Percentiles rank a stretch among this genome's conserved stretches.
phyloP scores from a whole-genome alignment of 139 green algal species.

The Ettlia oleoabundans region DNA sequence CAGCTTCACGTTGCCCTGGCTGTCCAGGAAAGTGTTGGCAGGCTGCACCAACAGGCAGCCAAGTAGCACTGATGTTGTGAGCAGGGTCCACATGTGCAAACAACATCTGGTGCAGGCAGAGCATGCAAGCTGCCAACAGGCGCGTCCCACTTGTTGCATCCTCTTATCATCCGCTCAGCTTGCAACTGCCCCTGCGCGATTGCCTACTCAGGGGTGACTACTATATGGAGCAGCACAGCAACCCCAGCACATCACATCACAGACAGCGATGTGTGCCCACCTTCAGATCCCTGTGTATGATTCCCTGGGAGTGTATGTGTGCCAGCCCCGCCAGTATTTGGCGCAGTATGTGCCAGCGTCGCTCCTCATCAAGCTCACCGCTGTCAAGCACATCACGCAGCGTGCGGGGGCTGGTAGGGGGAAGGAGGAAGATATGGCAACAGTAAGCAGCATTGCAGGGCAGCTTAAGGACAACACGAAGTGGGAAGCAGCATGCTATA shows the following conservation, averaged over 20 bases:
- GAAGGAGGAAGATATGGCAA: no score
- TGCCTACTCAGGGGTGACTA: no score
- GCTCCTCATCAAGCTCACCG: conserved; percentile 63
- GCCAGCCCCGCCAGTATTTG: conserved; percentile 82
- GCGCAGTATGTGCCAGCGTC: conserved; percentile 80
- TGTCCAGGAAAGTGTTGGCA: conserved; percentile 31
- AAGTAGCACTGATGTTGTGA: no score
- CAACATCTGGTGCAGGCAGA: not conserved
- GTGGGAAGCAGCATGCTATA: no score
- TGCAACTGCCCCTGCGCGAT: no score
- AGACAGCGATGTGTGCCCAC: not conserved
- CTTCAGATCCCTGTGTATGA: conserved; percentile 91
- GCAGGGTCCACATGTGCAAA: not conserved
- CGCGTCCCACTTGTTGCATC: no score
- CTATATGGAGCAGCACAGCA: not conserved
- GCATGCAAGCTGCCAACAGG: not conserved
- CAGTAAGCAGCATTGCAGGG: no score
- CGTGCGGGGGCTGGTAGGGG: conserved; percentile 61
- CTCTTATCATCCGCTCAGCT: no score
- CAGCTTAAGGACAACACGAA: no score
- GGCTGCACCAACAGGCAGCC: not conserved
- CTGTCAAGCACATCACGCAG: conserved; percentile 67
- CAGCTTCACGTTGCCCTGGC: conserved; percentile 79
- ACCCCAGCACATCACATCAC: not conserved
- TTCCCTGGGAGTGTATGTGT: conserved; percentile 80